These are phyloP conservation scores for Cryptococcus maquisensis DNA, from an alignment of 1,284 basidiomycete genomes.

Conservation along the genomic window DNA sequence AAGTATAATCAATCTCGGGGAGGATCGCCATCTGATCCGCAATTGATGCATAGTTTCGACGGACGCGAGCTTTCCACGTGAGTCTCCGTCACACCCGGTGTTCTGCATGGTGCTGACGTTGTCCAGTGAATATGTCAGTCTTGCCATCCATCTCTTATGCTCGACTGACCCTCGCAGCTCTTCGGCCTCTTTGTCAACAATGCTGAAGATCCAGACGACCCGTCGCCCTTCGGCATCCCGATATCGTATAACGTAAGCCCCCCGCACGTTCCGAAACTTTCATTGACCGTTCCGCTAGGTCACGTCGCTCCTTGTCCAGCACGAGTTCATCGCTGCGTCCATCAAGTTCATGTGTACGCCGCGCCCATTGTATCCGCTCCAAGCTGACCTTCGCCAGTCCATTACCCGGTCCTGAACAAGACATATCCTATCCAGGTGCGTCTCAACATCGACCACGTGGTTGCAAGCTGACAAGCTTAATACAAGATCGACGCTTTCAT, in stretches of 20 bases:
- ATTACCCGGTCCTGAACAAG: constrained; percentile 15
- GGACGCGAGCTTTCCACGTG: constrained; percentile 16
- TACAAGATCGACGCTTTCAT: constrained; percentile 19
- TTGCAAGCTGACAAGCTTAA: background rate
- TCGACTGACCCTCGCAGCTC: constrained; percentile 7
- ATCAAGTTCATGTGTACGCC: constrained; percentile 21
- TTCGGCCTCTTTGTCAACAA: constrained; percentile 23
- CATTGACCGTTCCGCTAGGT: constrained; percentile 1
- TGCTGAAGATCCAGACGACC: constrained; percentile 11
- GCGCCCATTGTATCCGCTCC: background rate
- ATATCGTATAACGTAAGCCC: constrained; percentile 17
- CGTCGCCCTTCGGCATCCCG: constrained; percentile 18
- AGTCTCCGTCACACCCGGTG: background rate
- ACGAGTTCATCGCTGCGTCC: constrained; percentile 14
- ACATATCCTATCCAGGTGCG: constrained; percentile 21
- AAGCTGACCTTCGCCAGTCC: background rate
- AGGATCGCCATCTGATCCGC: background rate
- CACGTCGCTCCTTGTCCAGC: constrained; percentile 14
- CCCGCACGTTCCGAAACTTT: background rate
- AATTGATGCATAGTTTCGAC: constrained; percentile 10
- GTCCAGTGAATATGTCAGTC: constrained; percentile 9
- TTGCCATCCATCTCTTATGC: background rate
- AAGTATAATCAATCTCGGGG: background rate
- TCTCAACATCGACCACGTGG: background rate
- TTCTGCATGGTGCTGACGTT: background rate